Percentiles rank a stretch among this genome's conserved stretches.
These are phyloP conservation scores for Beauveria australis DNA, from an alignment of 2,329 filamentous ascomycete species.

Conservation along the genomic window DNA sequence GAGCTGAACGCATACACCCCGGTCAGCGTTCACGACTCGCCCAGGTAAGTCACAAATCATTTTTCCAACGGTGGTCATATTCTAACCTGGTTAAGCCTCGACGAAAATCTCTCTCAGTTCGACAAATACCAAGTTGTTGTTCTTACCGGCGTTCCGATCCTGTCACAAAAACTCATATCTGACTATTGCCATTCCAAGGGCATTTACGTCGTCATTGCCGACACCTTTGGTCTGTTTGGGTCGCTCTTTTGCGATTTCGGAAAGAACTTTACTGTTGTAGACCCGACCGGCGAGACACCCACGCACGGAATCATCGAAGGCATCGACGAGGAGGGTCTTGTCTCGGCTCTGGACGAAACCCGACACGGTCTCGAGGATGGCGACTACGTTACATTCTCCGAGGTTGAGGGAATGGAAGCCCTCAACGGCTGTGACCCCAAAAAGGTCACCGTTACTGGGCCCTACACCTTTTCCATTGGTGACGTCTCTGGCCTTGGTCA, in stretches of 20 bases:
- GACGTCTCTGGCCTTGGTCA: slow-evolving; percentile 80
- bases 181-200: slow-evolving; percentile 93
- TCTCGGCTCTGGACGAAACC: slow-evolving; percentile 90
- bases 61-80: too few species aligned
- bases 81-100: slow-evolving; percentile 49
- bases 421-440: slow-evolving; percentile 77
- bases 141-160: slow-evolving; percentile 73
- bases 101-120: slow-evolving; percentile 68
- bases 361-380: slow-evolving; percentile 93
- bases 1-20: slow-evolving; percentile 97
- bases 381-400: slow-evolving; percentile 90
- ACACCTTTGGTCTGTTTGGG: slow-evolving; percentile 90
- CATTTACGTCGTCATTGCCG: slow-evolving; percentile 80
- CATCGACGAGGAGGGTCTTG: slow-evolving; percentile 82
- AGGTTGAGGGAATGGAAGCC: slow-evolving; percentile 84
- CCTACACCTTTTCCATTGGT: slow-evolving; percentile 95
- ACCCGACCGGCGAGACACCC: slow-evolving; percentile 83
- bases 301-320: slow-evolving; percentile 81
- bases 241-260: slow-evolving; percentile 97
- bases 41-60: slow-evolving; percentile 30
- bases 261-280: slow-evolving; percentile 82
- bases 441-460: slow-evolving; percentile 89
- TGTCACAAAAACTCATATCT: slow-evolving; percentile 73
- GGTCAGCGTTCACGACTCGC: slow-evolving; percentile 63
- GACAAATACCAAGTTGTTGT: slow-evolving; percentile 91